Percentiles rank a stretch among this genome's conserved stretches.
Conservation (phyloP, 2,329 filamentous ascomycete genomes). For the Verticillium isaacii region DNA sequence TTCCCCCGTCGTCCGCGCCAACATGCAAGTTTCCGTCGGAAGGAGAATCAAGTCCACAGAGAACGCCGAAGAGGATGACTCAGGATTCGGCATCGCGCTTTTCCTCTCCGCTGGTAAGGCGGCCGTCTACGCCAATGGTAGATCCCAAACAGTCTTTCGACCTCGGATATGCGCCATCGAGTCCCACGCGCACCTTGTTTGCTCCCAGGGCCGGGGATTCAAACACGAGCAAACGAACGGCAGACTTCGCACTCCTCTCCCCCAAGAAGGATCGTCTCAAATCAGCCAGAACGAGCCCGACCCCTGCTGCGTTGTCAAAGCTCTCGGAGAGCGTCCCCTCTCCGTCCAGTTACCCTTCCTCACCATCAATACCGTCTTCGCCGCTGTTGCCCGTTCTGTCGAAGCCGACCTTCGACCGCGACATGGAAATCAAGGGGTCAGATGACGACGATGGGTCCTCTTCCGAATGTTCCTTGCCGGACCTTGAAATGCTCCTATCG, state of each 20-base stretch:
- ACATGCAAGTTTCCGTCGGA: not conserved
- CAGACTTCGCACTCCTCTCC: not conserved
- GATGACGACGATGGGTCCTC: slow-evolving; percentile 65
- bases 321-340: not conserved
- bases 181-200: slow-evolving; percentile 1
- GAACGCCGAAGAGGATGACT: not conserved
- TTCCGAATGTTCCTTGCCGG: slow-evolving; percentile 55
- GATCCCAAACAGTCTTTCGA: not conserved
- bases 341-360: slow-evolving; percentile 10
- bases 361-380: slow-evolving; percentile 16
- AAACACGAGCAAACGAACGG: slow-evolving; percentile 1
- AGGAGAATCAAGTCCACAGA: not conserved
- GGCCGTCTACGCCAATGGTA: not conserved
- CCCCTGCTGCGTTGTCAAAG: slow-evolving; percentile 2
- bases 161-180: not conserved
- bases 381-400: slow-evolving; percentile 20
- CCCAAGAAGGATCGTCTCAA: not conserved
- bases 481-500: slow-evolving; percentile 25
- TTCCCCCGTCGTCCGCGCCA: not conserved
- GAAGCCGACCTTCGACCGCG: slow-evolving; percentile 32
- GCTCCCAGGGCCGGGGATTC: not conserved
- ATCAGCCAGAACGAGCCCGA: slow-evolving; percentile 7
- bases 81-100: not conserved
- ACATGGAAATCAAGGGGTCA: slow-evolving; percentile 61
- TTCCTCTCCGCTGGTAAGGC: not conserved